Conservation (phyloP, 2,329 filamentous ascomycete genomes). For the Nemania sp. region DNA sequence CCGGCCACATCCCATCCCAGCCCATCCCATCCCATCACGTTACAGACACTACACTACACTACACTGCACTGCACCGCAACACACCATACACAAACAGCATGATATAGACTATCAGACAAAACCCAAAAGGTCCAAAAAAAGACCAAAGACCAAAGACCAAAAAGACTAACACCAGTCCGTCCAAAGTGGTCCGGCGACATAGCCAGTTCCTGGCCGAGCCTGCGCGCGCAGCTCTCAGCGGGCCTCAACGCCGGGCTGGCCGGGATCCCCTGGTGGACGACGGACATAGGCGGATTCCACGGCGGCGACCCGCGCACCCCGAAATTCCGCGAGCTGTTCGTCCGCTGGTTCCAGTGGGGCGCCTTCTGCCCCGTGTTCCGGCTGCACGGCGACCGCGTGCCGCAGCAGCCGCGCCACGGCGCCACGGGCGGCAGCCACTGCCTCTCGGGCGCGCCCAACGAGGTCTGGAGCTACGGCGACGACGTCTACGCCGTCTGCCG, state of each 20-base stretch:
- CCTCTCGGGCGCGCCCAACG: constrained; percentile 59
- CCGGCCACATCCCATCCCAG: neutral
- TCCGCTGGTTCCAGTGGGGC: constrained; percentile 73
- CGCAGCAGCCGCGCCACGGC: constrained; percentile 47
- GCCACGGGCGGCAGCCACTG: constrained; percentile 47
- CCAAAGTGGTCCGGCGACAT: constrained; percentile 63
- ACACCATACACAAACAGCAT: neutral
- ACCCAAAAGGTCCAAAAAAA: neutral
- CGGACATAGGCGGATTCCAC: constrained; percentile 72
- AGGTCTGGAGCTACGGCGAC: constrained; percentile 69
- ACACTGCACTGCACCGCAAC: no score
- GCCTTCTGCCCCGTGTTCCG: constrained; percentile 70
- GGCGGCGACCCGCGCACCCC: constrained; percentile 62
- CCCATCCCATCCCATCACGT: neutral
- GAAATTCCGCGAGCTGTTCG: constrained; percentile 65
- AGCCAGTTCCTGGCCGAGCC: constrained; percentile 63
- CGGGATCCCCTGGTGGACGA: constrained; percentile 71
- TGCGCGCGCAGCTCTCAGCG: constrained; percentile 64
- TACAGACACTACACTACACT: no score
- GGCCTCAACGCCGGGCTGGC: constrained; percentile 69
- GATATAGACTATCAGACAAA: no score
- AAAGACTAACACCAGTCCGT: neutral
- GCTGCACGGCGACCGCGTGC: constrained; percentile 68
- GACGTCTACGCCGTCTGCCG: constrained; percentile 64
- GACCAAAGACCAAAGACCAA: neutral